A percentile compares a stretch with the other conserved stretches of the same genome.
Conservation (phyloP, 148 eudicot genomes). For the Polygonum maritimum region DNA sequence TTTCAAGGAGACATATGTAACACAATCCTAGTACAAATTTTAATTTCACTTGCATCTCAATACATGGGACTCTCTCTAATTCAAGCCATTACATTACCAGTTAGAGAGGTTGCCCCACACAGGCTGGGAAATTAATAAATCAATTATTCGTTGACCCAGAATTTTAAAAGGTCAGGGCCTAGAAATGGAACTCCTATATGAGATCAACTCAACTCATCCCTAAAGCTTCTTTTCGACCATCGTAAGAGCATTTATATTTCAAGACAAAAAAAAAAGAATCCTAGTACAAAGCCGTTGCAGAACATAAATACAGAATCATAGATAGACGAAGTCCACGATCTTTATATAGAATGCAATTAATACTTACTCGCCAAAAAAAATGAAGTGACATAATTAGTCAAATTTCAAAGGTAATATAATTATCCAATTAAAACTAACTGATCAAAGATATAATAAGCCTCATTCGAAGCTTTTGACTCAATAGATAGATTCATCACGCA, state of each 20-base stretch:
- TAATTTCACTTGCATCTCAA: background rate
- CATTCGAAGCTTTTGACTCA: background rate
- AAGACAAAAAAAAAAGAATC: background rate
- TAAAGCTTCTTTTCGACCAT: background rate
- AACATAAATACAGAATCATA: background rate
- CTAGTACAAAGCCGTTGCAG: background rate
- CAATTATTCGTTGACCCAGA: background rate
- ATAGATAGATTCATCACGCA: background rate
- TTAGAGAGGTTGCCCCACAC: background rate
- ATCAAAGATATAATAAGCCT: background rate
- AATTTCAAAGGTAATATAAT: background rate
- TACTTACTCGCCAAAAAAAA: background rate
- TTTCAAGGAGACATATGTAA: constrained; percentile 2
- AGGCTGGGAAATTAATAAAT: background rate
- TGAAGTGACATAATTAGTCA: background rate
- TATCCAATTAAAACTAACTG: background rate
- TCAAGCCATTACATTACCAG: background rate
- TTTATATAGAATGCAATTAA: background rate
- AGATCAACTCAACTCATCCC: background rate
- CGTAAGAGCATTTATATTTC: background rate
- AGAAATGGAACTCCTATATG: too few species aligned
- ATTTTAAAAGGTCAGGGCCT: too few species aligned
- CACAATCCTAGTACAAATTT: background rate
- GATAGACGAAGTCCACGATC: background rate
- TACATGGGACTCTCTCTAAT: background rate